phyloP scores from a whole-genome alignment of 2,329 filamentous ascomycete genomes.

The Cyanodermella asteris region DNA sequence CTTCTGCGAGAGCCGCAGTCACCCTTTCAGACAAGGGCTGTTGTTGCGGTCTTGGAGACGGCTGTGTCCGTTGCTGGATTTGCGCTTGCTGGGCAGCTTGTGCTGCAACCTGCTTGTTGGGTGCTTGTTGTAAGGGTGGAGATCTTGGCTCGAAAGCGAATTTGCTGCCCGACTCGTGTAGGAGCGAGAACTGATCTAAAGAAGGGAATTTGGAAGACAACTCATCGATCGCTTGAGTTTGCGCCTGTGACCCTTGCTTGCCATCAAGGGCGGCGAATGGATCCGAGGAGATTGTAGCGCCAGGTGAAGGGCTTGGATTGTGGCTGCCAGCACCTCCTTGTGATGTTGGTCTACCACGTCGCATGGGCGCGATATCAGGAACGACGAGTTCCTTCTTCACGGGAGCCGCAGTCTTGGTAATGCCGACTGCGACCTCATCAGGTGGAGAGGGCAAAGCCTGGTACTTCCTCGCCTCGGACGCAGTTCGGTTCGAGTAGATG shows the following conservation, averaged over 20 bases:
- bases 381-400: constrained; percentile 48
- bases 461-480: constrained; percentile 39
- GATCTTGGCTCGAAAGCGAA: constrained; percentile 54
- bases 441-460: constrained; percentile 37
- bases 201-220: constrained; percentile 71
- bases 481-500: constrained; percentile 46
- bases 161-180: constrained; percentile 63
- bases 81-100: too few relatives aligned
- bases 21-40: constrained; percentile 45
- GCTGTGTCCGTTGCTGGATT: constrained; percentile 25
- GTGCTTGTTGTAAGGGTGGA: constrained; percentile 1
- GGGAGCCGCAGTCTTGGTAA: constrained; percentile 62
- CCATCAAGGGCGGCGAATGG: constrained; percentile 81
- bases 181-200: constrained; percentile 74
- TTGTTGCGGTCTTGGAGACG: constrained; percentile 28
- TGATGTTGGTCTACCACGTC: constrained; percentile 52
- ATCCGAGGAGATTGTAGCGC: constrained; percentile 48
- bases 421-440: constrained; percentile 36
- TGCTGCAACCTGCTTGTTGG: too few relatives aligned
- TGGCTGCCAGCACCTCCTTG: constrained; percentile 23
- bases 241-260: constrained; percentile 27
- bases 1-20: constrained; percentile 58
- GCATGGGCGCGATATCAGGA: constrained; percentile 85
- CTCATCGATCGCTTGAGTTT: constrained; percentile 39
- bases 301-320: constrained; percentile 45